Base-by-base conservation (phyloP, 2,329 filamentous ascomycete genomes). In the Balansia obtecta region DNA sequence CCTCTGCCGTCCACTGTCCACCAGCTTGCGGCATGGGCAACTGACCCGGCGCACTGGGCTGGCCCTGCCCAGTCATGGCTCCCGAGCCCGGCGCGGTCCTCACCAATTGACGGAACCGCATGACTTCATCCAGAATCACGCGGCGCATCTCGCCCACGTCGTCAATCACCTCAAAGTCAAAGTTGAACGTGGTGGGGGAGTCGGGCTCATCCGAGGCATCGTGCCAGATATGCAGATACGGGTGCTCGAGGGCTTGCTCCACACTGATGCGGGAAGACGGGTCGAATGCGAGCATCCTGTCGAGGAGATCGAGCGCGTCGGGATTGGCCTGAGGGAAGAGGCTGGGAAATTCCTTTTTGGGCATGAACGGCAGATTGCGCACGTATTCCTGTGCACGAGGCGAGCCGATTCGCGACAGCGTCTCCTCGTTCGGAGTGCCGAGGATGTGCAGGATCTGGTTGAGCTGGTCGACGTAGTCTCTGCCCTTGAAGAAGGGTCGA, bases 361-460 rank as follows among this genome's bases (percentile, higher is more conserved):
- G 82, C 90, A 95, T 96, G 69, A 78, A 91, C 1, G 89, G 90
- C 50, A 96, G 76, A 74, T 97, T 97, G 62, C 93, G 87, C 53
- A 98, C 93, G 70, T 98, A 98, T 70, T 98, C 93, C 70, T 97
- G 93, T 15, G 93, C 93, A 56, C 93, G 86, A 11, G 89, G 89
- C 4, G 90, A 96, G 50, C 93, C 93, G 63, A 98, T 98, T 57
- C 93, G 87, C 27, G 82, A 84, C 18, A 98, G 78, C 0, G 93
- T 98, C 66, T 95, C 88, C 68, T 97, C 91, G 64, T 91, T 95
- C 40, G 93, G 93, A 1, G 91, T 98, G 56, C 93, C 93, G 49
- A 98, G 85, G 66, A 95, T 96, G 74, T 97, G 90, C 50, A 98
- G 79, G 63, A 98, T 98, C 72, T 98, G 93, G 76, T 98, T 98